phyloP scores from a whole-genome alignment of 345 rosid species.

The Fremontodendron californicum region DNA sequence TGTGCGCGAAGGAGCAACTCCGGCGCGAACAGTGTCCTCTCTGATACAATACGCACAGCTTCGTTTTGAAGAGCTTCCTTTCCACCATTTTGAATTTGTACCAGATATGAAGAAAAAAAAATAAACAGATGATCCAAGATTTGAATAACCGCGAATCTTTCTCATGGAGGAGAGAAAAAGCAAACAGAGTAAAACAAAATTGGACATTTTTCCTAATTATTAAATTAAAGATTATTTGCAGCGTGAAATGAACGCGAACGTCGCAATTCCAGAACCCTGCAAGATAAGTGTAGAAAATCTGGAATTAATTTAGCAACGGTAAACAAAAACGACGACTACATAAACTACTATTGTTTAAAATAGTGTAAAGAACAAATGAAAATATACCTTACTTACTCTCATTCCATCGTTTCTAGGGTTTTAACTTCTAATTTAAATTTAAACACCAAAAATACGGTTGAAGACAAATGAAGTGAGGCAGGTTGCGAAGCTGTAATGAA shows the following conservation, averaged over 20 bases:
- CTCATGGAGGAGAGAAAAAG: background rate
- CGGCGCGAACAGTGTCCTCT: slow-evolving; percentile 75
- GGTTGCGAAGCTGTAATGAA: background rate
- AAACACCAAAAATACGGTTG: background rate
- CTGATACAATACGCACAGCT: slow-evolving; percentile 52
- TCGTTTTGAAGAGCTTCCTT: slow-evolving; percentile 76
- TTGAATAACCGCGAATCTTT: background rate
- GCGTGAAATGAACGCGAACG: background rate
- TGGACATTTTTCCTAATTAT: background rate
- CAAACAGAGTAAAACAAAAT: background rate
- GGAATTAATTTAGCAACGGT: background rate
- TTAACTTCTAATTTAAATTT: background rate
- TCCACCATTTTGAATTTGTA: slow-evolving; percentile 52
- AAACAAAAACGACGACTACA: background rate
- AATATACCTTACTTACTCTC: no score
- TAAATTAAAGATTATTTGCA: background rate
- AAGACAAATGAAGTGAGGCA: no score
- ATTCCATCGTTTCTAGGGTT: background rate
- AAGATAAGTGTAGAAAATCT: no score
- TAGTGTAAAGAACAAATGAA: no score
- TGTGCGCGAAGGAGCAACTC: slow-evolving; percentile 83
- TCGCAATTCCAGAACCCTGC: background rate
- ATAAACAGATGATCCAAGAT: background rate
- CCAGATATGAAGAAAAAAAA: background rate
- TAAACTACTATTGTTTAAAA: no score